Percentiles rank a stretch among this genome's conserved stretches.
phyloP scores from a whole-genome alignment of 306 rosid genomes.

The Glycine soja region DNA sequence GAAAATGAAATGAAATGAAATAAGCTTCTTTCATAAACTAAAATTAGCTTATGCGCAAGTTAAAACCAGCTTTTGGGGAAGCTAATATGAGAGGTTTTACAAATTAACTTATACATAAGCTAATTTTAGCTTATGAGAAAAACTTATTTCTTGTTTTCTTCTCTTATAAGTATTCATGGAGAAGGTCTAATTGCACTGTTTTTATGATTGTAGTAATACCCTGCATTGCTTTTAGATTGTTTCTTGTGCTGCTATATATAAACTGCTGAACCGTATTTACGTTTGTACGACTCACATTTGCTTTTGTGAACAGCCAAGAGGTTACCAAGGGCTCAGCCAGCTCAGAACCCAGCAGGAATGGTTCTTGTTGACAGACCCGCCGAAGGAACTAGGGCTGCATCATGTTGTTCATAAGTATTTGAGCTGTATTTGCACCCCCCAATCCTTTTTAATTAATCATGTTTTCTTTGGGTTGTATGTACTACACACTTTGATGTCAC shows the following conservation, averaged over 20 bases:
- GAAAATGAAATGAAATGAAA: too few relatives aligned
- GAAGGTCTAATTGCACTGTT: not conserved
- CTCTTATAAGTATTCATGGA: too few relatives aligned
- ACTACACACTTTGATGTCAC: conserved; percentile 46
- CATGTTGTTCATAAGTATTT: conserved; percentile 62
- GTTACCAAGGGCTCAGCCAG: conserved; percentile 68
- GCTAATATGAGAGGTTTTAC: too few relatives aligned
- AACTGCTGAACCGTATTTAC: conserved; percentile 26
- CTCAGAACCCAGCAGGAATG: conserved; percentile 72
- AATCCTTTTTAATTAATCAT: conserved; percentile 31
- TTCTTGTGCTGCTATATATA: not conserved
- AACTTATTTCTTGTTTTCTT: too few relatives aligned
- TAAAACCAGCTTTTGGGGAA: too few relatives aligned
- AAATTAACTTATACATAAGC: too few relatives aligned
- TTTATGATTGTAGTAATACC: conserved; percentile 5
- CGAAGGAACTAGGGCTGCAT: conserved; percentile 63
- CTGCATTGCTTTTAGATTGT: conserved; percentile 17
- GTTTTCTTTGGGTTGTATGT: conserved; percentile 50
- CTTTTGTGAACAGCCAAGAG: conserved; percentile 65
- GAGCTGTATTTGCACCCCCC: conserved; percentile 18
- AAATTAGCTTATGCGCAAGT: too few relatives aligned
- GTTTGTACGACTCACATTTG: conserved; percentile 31
- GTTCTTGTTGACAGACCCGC: conserved; percentile 70
- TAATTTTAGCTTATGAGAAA: too few relatives aligned
- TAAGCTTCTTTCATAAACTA: too few relatives aligned